Conservation (phyloP, 1,139 yeast genomes). For the Trichomonascaceae sp. region DNA sequence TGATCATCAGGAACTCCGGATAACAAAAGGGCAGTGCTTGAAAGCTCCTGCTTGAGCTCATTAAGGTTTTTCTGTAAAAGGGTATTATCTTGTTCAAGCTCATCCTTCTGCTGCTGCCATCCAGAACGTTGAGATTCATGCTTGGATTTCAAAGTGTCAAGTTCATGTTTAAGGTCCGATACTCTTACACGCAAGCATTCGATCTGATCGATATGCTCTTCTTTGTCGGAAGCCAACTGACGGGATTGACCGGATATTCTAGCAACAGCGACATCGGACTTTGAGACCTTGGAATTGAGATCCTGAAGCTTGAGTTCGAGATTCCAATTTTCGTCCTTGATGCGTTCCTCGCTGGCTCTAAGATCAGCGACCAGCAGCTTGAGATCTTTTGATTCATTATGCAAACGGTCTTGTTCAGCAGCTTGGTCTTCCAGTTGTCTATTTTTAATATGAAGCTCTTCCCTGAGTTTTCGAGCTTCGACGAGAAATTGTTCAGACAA, state of each 20-base stretch:
- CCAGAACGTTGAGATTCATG: slow-evolving; percentile 21
- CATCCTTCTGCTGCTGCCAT: slow-evolving; percentile 20
- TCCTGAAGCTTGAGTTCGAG: slow-evolving; percentile 54
- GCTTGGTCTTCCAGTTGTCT: slow-evolving; percentile 38
- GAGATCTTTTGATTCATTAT: slow-evolving; percentile 30
- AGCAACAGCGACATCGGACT: slow-evolving; percentile 23
- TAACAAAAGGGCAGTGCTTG: slow-evolving; percentile 6
- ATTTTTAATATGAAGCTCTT: slow-evolving; percentile 48
- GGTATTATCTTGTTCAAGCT: slow-evolving; percentile 24
- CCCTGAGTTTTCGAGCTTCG: slow-evolving; percentile 73
- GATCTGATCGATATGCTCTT: slow-evolving; percentile 30
- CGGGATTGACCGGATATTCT: slow-evolving; percentile 26
- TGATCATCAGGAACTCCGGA: slow-evolving; percentile 5
- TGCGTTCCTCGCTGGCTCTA: slow-evolving; percentile 31
- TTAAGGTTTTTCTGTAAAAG: slow-evolving; percentile 16
- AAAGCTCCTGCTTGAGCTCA: slow-evolving; percentile 16
- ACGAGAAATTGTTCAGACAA: slow-evolving; percentile 70
- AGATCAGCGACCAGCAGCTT: slow-evolving; percentile 3
- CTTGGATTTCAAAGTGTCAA: slow-evolving; percentile 23
- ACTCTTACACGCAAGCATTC: slow-evolving; percentile 29
- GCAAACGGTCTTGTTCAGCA: slow-evolving; percentile 41
- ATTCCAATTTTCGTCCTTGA: slow-evolving; percentile 76
- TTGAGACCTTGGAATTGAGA: slow-evolving; percentile 40
- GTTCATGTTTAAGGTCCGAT: slow-evolving; percentile 24
- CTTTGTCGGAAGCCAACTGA: slow-evolving; percentile 22